Evolutionary conservation across 108 stramenopile genomes (phyloP), one percentile per base, ranked within the genome.

Genomic region (Nitzschia sp.): DNA sequence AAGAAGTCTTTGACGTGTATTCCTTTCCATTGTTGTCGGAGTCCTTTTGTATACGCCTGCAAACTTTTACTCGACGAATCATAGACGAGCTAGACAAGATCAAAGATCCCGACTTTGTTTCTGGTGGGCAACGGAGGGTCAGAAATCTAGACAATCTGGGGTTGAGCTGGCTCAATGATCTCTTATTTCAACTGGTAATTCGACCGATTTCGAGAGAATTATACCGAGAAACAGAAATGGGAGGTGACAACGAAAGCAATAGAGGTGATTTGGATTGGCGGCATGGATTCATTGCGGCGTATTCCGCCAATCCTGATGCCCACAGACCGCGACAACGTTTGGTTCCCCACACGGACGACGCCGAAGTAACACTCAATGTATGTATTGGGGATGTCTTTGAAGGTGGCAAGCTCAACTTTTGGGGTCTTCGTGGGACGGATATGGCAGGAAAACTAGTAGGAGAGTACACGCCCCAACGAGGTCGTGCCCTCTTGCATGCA

Each of bases 321-420:
- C 46, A 16, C 44, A 76, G 76, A 66, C 82, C 85, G 9, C 77
- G 87, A 28, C 78, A 91, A 62, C 74, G 81, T 1, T 72, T 94
- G 11, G 85, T 94, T 31, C 67, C 88, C 23, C 92, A 94, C 62
- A 91, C 92, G 13, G 92, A 94, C 58, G 92, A 94, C 66, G 77
- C 86, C 9, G 92, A 94, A 77, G 80, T 80, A 27, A 94, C 92
- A 19, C 65, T 94, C 48, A 94, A 94, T 75, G 61, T 90, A 52
- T 76, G 90, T 70, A 58, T 94, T 17, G 92, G 92, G 36, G 81
- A 86, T 26, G 52, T 65, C 13, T 88, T 85, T 69, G 36, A 68
- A 52, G 90, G 92, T 22, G 92, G 92, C 9, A 53, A 63, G 32
- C 69, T 94, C 30, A 63, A 82, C 22, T 89, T 94, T 56, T 80